These are phyloP conservation scores for Acmispon strigosus DNA, from an alignment of 306 rosid genomes.

Conservation along the genomic window DNA sequence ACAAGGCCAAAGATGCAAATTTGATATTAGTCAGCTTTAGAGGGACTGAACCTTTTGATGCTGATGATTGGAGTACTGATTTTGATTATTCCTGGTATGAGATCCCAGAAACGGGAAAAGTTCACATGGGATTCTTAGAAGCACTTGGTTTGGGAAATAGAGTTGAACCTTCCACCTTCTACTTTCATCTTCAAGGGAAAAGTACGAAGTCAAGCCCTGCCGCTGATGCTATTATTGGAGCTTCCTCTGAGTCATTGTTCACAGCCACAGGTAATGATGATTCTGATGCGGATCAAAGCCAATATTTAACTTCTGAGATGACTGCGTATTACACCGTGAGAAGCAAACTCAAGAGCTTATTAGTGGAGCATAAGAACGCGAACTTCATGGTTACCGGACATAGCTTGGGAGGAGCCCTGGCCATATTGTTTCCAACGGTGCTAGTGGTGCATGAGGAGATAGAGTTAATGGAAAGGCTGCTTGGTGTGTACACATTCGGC, in stretches of 20 bases:
- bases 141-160: conserved; percentile 75
- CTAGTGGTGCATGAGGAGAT: conserved; percentile 53
- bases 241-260: neutral
- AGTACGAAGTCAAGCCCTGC: neutral
- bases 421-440: conserved; percentile 59
- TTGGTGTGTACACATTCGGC: conserved; percentile 69
- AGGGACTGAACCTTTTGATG: conserved; percentile 74
- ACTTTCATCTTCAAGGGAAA: conserved; percentile 26
- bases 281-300: conserved; percentile 1
- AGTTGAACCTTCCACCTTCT: conserved; percentile 35
- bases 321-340: conserved; percentile 52
- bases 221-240: neutral
- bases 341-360: conserved; percentile 43
- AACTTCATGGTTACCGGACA: conserved; percentile 72
- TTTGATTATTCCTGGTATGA: conserved; percentile 83
- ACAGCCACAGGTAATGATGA: conserved; percentile 14
- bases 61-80: conserved; percentile 72
- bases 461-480: conserved; percentile 52
- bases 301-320: conserved; percentile 21
- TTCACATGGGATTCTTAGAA: conserved; percentile 78
- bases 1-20: conserved; percentile 62
- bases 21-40: conserved; percentile 65
- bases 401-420: conserved; percentile 79
- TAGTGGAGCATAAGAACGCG: conserved; percentile 60
- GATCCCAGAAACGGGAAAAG: conserved; percentile 54